These are phyloP conservation scores for Batrachochytrium dendrobatidis DNA, from an alignment of 371 early-diverging fungal species.

Conservation along the genomic window DNA sequence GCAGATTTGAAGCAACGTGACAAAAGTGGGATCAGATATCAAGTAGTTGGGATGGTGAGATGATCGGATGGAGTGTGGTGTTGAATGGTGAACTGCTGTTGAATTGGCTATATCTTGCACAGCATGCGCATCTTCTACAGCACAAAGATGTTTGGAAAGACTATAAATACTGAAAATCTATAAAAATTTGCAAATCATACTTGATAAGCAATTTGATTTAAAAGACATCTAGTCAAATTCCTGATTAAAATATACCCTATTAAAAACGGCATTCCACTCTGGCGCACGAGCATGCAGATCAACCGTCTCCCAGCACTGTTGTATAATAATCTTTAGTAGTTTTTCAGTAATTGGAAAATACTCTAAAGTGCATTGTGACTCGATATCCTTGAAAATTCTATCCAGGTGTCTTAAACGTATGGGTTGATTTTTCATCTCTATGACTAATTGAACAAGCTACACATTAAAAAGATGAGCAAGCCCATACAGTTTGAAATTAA, in stretches of 20 bases:
- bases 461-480: not conserved
- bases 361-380: not conserved
- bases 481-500: too few species aligned
- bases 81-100: constrained; percentile 6
- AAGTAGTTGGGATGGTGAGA: constrained; percentile 7
- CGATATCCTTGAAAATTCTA: not conserved
- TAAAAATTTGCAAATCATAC: too few species aligned
- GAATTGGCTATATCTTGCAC: not conserved
- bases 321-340: not conserved
- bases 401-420: not conserved
- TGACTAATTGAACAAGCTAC: not conserved
- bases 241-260: not conserved
- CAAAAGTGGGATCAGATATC: too few species aligned
- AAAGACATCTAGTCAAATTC: too few species aligned
- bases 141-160: not conserved
- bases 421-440: not conserved
- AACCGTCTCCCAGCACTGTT: not conserved
- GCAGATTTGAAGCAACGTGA: constrained; percentile 7
- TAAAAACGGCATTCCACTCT: constrained; percentile 3
- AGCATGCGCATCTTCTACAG: not conserved
- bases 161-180: too few species aligned
- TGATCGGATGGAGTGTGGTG: constrained; percentile 2
- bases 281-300: not conserved
- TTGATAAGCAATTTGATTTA: too few species aligned
- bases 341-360: not conserved